Percentiles rank a stretch among this genome's conserved stretches.
These are phyloP conservation scores for Backusella psychrophila DNA, from an alignment of 192 early-diverging fungal genomes.

Conservation along the genomic window DNA sequence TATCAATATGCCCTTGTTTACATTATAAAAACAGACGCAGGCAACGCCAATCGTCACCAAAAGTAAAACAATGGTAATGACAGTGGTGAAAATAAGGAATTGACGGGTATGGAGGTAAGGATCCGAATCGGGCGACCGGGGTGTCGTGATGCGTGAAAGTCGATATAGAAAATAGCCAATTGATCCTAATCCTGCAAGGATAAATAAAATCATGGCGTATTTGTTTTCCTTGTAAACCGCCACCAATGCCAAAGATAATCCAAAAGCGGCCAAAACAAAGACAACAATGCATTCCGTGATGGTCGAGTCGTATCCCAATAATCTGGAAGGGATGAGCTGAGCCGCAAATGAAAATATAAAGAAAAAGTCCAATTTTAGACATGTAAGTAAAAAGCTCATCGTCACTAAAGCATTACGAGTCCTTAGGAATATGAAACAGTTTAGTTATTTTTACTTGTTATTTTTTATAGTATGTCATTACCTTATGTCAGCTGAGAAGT, in stretches of 20 bases:
- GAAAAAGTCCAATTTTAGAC: constrained; percentile 44
- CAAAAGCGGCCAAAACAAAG: constrained; percentile 31
- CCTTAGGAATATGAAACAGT: neutral
- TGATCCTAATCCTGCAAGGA: constrained; percentile 2
- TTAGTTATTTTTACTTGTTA: neutral
- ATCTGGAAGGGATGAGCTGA: constrained; percentile 41
- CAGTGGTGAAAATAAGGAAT: constrained; percentile 40
- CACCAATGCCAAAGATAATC: constrained; percentile 26
- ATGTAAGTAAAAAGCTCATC: constrained; percentile 35
- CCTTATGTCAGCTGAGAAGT: constrained; percentile 42
- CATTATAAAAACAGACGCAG: constrained; percentile 7
- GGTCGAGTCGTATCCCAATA: constrained; percentile 27
- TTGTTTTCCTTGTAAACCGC: constrained; percentile 34
- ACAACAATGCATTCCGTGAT: constrained; percentile 32
- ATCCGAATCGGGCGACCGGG: constrained; percentile 9
- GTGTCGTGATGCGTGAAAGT: constrained; percentile 7
- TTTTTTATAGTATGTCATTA: neutral
- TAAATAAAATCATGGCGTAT: constrained; percentile 23
- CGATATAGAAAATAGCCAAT: constrained; percentile 36
- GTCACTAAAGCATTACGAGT: constrained; percentile 32
- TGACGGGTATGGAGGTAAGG: constrained; percentile 43
- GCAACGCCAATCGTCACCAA: constrained; percentile 19
- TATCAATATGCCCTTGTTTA: neutral
- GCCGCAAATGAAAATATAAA: constrained; percentile 43
- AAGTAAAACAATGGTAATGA: constrained; percentile 18